phyloP scores from a whole-genome alignment of 192 early-diverging fungal species.

The Umbelopsis vinacea region DNA sequence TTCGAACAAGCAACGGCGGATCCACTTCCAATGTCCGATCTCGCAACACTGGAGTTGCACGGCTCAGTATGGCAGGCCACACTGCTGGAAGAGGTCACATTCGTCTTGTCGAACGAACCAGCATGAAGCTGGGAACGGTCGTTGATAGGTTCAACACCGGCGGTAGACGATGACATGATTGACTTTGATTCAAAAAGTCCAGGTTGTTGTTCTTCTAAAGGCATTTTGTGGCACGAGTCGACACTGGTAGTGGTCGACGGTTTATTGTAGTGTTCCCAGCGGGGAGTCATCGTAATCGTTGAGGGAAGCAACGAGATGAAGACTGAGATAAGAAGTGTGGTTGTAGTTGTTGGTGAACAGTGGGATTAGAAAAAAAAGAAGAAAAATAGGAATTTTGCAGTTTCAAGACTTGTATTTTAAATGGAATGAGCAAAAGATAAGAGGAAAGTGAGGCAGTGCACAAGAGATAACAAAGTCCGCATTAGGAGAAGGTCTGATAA shows the following conservation, averaged over 20 bases:
- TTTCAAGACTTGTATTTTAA: neutral
- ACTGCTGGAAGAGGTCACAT: conserved; percentile 38
- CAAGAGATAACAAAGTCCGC: conserved; percentile 19
- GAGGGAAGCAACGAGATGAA: neutral
- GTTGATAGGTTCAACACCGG: conserved; percentile 19
- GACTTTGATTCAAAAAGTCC: conserved; percentile 27
- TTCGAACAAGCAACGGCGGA: conserved; percentile 60
- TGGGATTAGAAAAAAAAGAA: neutral
- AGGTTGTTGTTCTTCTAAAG: conserved; percentile 28
- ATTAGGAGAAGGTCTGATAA: conserved; percentile 21
- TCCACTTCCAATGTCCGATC: conserved; percentile 43
- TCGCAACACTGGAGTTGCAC: conserved; percentile 47
- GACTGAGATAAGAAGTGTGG: neutral
- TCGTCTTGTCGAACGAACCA: conserved; percentile 34
- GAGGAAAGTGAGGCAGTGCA: neutral
- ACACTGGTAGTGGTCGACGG: conserved; percentile 44
- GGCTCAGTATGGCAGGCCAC: conserved; percentile 30
- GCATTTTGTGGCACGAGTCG: conserved; percentile 43
- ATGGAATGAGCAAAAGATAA: conserved; percentile 8
- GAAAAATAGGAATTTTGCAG: no score
- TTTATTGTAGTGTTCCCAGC: conserved; percentile 36
- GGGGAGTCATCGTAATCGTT: conserved; percentile 20
- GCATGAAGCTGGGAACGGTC: conserved; percentile 27
- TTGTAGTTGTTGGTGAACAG: neutral
- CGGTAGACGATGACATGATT: conserved; percentile 4